Base-by-base conservation (phyloP, 768 basidiomycete species). In the Scleroderma citrinum region DNA sequence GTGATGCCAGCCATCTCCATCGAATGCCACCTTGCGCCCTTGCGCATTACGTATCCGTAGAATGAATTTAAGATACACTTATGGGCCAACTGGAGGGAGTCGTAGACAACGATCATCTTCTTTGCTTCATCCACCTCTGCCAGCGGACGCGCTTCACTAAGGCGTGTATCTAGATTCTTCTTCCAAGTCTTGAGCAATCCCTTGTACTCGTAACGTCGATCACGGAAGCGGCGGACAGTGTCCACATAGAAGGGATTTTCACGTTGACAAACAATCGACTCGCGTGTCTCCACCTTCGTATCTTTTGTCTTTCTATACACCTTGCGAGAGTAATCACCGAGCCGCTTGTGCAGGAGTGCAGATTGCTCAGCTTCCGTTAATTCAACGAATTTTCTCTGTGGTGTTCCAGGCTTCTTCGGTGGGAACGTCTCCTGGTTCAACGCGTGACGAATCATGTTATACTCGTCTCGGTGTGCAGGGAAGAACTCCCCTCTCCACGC, bases 1-100 rank as follows among this genome's bases (percentile, higher is more conserved):
- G 96, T 98, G 54, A 99, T 97, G 7, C 96, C 96, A 1, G 96
- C 96, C 96, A 99, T 99, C 73, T 99, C 96, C 96, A 99, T 97
- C 24, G 95, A 98, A 66, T 97, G 94, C 96, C 96, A 99, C 26
- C 96, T 76, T 16, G 96, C 96, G 46, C 96, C 96, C 65, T 99
- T 98, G 35, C 96, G 83, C 96, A 98, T 98, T 64, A 99, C 95
- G 59, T 99, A 99, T 31, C 96, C 96, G 63, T 99, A 99, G 76
- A 99, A 99, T 3, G 96, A 98, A 74, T 99, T 99, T 56, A 99
- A 81, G 63, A 99, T 99, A 63, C 94, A 97, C 72, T 99, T 99
- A 78, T 99, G 96, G 3, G 96, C 96, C 23, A 99, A 84, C 66
- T 99, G 96, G 30, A 99, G 78, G 4, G 96, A 98, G 66, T 98